phyloP scores from a whole-genome alignment of 2,329 filamentous ascomycete species.

The Diatrype stigma region DNA sequence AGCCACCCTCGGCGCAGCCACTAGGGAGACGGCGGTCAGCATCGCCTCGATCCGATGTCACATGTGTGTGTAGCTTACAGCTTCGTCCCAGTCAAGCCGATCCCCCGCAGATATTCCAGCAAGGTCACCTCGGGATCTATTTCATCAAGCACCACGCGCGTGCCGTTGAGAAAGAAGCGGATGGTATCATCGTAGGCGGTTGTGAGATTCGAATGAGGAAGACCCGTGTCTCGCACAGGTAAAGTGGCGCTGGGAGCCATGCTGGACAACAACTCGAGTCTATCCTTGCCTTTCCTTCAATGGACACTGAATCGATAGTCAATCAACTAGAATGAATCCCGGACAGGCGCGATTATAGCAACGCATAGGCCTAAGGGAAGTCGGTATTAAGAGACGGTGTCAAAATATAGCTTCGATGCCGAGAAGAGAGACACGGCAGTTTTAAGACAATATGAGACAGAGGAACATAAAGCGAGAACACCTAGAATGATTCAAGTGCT shows the following conservation, averaged over 20 bases:
- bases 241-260: constrained; percentile 58
- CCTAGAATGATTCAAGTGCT: neutral
- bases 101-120: constrained; percentile 86
- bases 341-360: neutral
- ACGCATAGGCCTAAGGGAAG: no score
- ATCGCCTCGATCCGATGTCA: neutral
- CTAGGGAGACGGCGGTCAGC: constrained; percentile 26
- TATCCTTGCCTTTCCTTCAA: neutral
- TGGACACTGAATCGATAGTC: neutral
- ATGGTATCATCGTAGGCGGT: constrained; percentile 81
- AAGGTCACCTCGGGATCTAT: constrained; percentile 90
- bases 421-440: no score
- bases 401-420: no score
- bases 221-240: constrained; percentile 36
- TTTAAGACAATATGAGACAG: no score
- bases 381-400: no score
- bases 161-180: constrained; percentile 92
- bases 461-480: neutral
- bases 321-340: neutral
- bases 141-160: constrained; percentile 77
- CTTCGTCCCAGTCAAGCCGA: constrained; percentile 93
- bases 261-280: neutral
- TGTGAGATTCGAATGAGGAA: constrained; percentile 53
- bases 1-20: constrained; percentile 93
- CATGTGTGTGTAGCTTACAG: constrained; percentile 48